Base-by-base conservation (phyloP, 495 filamentous ascomycete species). In the Neurospora discreta region DNA sequence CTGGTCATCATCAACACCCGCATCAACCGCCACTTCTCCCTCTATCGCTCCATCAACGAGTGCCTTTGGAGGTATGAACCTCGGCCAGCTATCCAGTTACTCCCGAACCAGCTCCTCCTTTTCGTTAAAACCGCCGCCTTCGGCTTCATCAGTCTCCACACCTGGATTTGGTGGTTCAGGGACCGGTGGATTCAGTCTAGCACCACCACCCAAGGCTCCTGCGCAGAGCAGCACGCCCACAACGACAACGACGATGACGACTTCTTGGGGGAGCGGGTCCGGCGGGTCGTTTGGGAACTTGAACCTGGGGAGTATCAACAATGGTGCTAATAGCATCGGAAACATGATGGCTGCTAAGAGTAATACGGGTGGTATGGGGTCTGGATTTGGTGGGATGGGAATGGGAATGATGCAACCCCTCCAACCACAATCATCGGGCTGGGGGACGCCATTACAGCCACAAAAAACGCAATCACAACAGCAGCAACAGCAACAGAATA, bases 71-170 rank as follows among this genome's bases (percentile, higher is more conserved):
- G 72, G 73, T 26, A 76, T 86, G 75, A 83, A 78, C 7, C 74
- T 84, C 15, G 73, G 77, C 68, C 79, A 77, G 76, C 79, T 79
- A 75, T 70, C 39, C 72, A 20, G 70, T 77, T 44, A 70, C 39
- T 33, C 75, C 76, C 65, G 71, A 46, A 74, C 73, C 68, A 71
- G 70, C 26, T 71, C 78, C 0, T 83, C 84, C 1, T 83, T 82
- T 4, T 87, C 87, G 71, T 84, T 85, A 5, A 78, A 87, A 0
- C 82, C 86, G 0, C 85, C 86, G 1, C 86, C 85, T 3, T 78
- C 82, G 0, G 72, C 71, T 3, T 73, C 72, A 18, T 69, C 58
- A 42, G 70, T 7, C 20, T 68, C 43, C 3, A 46, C 65, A 4
- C 20, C 43, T 0, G 41, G 68, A 3, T 23, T 39, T 5, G 10